Percentiles rank a stretch among this genome's conserved stretches.
These are phyloP conservation scores for Suaeda aralocaspica DNA, from an alignment of 148 eudicot genomes.

Conservation along the genomic window DNA sequence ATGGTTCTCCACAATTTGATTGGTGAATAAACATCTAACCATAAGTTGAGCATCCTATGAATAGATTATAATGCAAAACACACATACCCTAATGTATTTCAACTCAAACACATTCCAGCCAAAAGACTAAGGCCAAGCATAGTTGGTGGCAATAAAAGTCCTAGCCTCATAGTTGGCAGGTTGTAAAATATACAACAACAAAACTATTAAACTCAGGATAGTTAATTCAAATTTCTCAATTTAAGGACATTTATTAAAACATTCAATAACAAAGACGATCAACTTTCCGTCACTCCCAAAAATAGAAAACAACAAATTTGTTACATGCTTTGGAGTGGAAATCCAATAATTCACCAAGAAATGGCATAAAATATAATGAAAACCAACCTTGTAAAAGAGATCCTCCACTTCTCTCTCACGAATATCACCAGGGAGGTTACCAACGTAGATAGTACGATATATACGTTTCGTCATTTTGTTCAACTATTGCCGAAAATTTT, in stretches of 20 bases:
- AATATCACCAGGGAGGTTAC: constrained; percentile 82
- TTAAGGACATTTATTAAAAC: no score
- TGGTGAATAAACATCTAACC: neutral
- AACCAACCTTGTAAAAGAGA: constrained; percentile 73
- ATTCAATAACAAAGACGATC: neutral
- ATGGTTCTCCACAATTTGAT: neutral
- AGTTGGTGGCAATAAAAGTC: neutral
- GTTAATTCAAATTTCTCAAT: no score
- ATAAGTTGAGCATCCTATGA: neutral
- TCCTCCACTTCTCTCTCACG: constrained; percentile 82
- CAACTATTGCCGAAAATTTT: constrained; percentile 2
- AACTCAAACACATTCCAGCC: neutral
- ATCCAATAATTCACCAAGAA: neutral
- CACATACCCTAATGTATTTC: no score
- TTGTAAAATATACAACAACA: neutral
- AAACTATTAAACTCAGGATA: neutral
- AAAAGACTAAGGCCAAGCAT: no score
- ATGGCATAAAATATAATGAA: neutral
- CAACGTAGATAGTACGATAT: constrained; percentile 68
- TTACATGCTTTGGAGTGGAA: no score
- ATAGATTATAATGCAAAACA: no score
- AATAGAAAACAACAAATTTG: no score
- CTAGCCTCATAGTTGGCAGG: neutral
- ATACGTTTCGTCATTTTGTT: constrained; percentile 52
- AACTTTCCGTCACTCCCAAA: no score